Percentiles rank a stretch among this genome's conserved stretches.
phyloP scores from a whole-genome alignment of 495 filamentous ascomycete genomes.

The Sabuloglossum arenarium region DNA sequence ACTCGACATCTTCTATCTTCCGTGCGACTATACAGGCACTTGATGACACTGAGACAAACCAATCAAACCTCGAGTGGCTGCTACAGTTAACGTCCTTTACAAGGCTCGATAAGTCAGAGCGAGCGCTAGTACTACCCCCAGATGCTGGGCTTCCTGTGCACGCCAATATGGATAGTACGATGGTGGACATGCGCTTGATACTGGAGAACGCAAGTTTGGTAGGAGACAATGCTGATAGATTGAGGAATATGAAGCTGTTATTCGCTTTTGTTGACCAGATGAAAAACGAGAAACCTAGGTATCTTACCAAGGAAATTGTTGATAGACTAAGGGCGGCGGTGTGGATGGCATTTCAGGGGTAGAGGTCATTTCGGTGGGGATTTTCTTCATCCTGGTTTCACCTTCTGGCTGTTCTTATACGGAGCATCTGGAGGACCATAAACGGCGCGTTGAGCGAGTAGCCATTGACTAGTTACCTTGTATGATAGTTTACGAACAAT shows the following conservation, averaged over 20 bases:
- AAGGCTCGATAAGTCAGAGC: constrained; percentile 54
- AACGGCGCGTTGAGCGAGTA: background rate
- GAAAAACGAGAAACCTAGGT: constrained; percentile 16
- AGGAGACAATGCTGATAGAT: constrained; percentile 39
- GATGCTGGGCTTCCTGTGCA: constrained; percentile 24
- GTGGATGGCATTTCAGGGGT: constrained; percentile 8
- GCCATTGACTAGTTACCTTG: background rate
- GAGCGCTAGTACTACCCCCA: constrained; percentile 47
- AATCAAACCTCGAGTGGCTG: constrained; percentile 51
- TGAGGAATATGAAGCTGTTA: constrained; percentile 56
- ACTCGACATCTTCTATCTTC: constrained; percentile 45
- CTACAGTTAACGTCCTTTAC: constrained; percentile 41
- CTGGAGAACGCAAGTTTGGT: constrained; percentile 39
- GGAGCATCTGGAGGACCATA: background rate
- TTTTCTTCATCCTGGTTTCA: background rate
- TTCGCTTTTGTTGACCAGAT: constrained; percentile 57
- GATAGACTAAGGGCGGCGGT: constrained; percentile 18
- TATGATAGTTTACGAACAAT: background rate
- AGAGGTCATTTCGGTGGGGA: background rate
- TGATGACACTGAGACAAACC: constrained; percentile 23
- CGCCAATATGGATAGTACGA: constrained; percentile 22
- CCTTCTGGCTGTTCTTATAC: background rate
- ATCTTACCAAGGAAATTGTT: constrained; percentile 19
- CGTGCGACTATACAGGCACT: constrained; percentile 51
- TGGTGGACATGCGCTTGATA: constrained; percentile 58